Percentiles rank a stretch among this genome's conserved stretches.
phyloP scores from a whole-genome alignment of 805 yeast species.

The Candida chauliodis region DNA sequence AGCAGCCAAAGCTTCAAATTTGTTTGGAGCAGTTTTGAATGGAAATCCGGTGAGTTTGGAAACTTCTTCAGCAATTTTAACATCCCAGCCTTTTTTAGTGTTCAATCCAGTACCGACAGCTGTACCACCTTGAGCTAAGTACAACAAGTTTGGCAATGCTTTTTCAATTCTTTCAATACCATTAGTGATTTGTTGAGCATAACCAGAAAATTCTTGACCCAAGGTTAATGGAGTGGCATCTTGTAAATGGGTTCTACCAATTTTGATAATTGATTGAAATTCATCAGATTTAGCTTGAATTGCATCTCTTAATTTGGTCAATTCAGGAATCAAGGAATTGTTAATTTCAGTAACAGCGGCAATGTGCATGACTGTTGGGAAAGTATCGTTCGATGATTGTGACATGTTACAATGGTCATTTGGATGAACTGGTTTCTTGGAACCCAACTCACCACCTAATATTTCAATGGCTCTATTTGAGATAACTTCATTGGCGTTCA shows the following conservation, averaged over 20 bases:
- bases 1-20: conserved; percentile 98
- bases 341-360: conserved; percentile 93
- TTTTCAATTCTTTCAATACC: conserved; percentile 85
- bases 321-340: conserved; percentile 71
- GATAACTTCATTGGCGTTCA: conserved; percentile 99
- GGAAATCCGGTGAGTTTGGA: conserved; percentile 81
- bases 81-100: conserved; percentile 88
- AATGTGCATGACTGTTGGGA: conserved; percentile 99
- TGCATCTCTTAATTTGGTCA: conserved; percentile 74
- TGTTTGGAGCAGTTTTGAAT: conserved; percentile 95
- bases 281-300: conserved; percentile 74
- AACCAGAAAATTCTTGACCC: conserved; percentile 98
- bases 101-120: conserved; percentile 99
- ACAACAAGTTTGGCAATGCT: conserved; percentile 70
- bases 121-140: conserved; percentile 98
- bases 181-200: conserved; percentile 87
- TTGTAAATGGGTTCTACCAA: conserved; percentile 98
- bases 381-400: conserved; percentile 97
- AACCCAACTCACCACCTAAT: conserved; percentile 87
- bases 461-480: conserved; percentile 97
- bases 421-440: conserved; percentile 94
- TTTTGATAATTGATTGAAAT: conserved; percentile 87
- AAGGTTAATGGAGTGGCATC: conserved; percentile 97
- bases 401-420: conserved; percentile 98
- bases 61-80: conserved; percentile 81